Conservation (phyloP, 371 early-diverging fungal genomes). For the Phascolomyces articulosus region DNA sequence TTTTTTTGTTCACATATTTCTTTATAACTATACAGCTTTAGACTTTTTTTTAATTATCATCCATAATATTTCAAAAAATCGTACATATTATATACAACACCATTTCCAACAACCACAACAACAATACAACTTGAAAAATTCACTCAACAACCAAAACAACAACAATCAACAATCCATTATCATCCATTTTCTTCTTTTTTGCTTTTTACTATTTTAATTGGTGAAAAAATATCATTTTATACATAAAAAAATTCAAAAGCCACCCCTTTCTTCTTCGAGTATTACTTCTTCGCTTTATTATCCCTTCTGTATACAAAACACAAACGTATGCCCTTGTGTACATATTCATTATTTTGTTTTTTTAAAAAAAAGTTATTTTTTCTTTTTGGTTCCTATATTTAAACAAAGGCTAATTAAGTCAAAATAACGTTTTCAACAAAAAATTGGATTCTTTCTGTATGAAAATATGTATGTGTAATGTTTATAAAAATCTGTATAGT, state of each 20-base stretch:
- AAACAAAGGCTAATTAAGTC: too few relatives aligned
- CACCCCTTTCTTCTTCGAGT: slow-evolving; percentile 1
- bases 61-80: background rate
- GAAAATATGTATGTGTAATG: too few relatives aligned
- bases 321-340: slow-evolving; percentile 5
- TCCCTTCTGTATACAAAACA: background rate
- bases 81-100: background rate
- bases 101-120: background rate
- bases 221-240: background rate
- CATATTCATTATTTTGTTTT: slow-evolving; percentile 2
- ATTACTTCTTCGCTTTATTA: too few relatives aligned
- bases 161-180: background rate
- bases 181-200: background rate
- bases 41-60: background rate
- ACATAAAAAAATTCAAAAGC: background rate
- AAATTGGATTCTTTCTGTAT: too few relatives aligned
- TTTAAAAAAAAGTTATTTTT: background rate
- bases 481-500: too few relatives aligned
- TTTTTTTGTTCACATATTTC: background rate
- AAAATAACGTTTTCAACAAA: too few relatives aligned
- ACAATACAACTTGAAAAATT: background rate
- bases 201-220: background rate
- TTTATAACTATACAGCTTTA: background rate
- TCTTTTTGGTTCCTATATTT: background rate
- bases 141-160: background rate